Base-by-base conservation (phyloP, 768 basidiomycete genomes). In the Tricholoma matsutake region DNA sequence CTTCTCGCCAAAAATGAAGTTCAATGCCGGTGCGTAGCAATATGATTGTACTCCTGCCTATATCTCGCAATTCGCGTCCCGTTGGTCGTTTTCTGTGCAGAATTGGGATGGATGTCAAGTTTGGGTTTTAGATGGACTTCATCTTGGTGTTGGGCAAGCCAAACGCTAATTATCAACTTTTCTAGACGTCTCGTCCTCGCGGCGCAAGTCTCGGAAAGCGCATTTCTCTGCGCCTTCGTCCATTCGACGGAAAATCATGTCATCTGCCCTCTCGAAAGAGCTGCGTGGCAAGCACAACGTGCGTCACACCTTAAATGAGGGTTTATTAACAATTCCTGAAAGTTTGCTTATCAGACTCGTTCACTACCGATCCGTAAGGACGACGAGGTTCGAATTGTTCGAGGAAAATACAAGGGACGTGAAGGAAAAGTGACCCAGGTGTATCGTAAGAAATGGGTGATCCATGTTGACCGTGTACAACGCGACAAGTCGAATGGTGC, bases 361-460 rank as follows among this genome's bases (percentile, higher is more conserved):
- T 93, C 96, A 61, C 79, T 98, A 62, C 94, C 97, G 59, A 86
- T 98, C 71, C 91, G 97, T 73, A 98, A 98, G 77, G 96, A 98
- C 69, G 96, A 99, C 76, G 96, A 98, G 79, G 96, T 98, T 65
- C 83, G 90, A 72, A 94, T 99, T 69, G 92, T 98, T 62, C 86
- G 96, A 65, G 96, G 96, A 59, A 96, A 96, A 77, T 95, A 97
- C 86, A 97, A 97, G 84, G 96, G 97, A 56, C 87, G 95, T 73
- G 96, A 99, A 83, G 96, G 96, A 71, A 98, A 98, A 81, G 88
- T 99, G 64, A 93, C 92, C 62, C 90, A 95, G 79, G 96, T 98
- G 65, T 96, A 96, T 85, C 91, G 96, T 76, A 96, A 96, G 88
- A 96, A 96, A 78, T 98, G 93, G 92, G 93, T 98, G 58, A 91